A percentile compares a stretch with the other conserved stretches of the same genome.
Evolutionary conservation across 2,329 filamentous ascomycete species (phyloP).

Genomic region (Ascochyta rabiei): DNA sequence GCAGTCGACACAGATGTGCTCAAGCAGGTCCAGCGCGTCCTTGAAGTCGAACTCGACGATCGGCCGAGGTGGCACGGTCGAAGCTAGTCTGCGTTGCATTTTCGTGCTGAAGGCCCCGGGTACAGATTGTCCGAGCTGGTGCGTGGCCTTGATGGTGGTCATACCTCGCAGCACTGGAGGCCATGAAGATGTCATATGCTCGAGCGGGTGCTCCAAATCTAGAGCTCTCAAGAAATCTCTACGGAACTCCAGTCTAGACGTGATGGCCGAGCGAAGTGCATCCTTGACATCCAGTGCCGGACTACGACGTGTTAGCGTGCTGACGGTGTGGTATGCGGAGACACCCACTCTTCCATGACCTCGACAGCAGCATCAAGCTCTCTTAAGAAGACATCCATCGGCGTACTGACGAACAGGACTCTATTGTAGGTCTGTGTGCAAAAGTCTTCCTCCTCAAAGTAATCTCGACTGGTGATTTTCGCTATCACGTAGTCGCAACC

Average conservation of each 20-base stretch:
- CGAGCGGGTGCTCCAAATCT: slow-evolving; percentile 46
- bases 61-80: slow-evolving; percentile 89
- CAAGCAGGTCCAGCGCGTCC: slow-evolving; percentile 73
- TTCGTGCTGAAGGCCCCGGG: slow-evolving; percentile 87
- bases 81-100: slow-evolving; percentile 88
- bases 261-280: slow-evolving; percentile 61
- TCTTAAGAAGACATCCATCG: slow-evolving; percentile 42
- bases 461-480: slow-evolving; percentile 80
- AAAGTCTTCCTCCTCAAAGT: slow-evolving; percentile 98
- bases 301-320: slow-evolving; percentile 26
- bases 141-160: slow-evolving; percentile 63
- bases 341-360: slow-evolving; percentile 39
- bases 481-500: slow-evolving; percentile 79
- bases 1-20: slow-evolving; percentile 73
- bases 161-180: slow-evolving; percentile 52
- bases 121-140: slow-evolving; percentile 67
- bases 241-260: slow-evolving; percentile 70
- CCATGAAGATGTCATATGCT: slow-evolving; percentile 43
- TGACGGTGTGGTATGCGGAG: background rate
- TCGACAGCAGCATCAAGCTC: slow-evolving; percentile 43
- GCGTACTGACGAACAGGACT: slow-evolving; percentile 65
- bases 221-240: slow-evolving; percentile 64
- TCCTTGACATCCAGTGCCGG: slow-evolving; percentile 39
- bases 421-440: slow-evolving; percentile 89
- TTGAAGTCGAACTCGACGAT: slow-evolving; percentile 79